phyloP scores from a whole-genome alignment of 2,329 filamentous ascomycete genomes.

The Claviceps africana region DNA sequence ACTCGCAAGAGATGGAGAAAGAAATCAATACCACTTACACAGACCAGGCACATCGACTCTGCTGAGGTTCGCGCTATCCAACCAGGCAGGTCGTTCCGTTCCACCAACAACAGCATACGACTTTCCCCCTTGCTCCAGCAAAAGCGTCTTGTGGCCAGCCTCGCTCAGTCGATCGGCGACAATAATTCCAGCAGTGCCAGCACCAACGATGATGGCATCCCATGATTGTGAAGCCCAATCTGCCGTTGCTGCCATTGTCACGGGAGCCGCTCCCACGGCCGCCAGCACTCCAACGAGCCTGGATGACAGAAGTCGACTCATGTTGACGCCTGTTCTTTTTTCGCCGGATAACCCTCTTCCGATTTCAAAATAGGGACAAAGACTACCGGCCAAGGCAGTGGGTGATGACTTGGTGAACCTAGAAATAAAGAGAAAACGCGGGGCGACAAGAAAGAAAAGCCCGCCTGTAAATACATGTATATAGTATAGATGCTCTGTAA shows the following conservation, averaged over 20 bases:
- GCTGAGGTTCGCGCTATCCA: conserved; percentile 31
- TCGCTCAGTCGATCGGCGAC: conserved; percentile 36
- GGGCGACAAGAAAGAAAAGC: no score
- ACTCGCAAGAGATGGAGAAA: no score
- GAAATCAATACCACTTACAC: conserved; percentile 15
- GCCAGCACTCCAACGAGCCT: neutral
- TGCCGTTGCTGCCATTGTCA: neutral
- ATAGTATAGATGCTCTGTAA: no score
- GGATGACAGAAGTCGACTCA: neutral
- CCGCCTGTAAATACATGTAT: no score
- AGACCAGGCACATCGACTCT: conserved; percentile 40
- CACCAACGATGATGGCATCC: conserved; percentile 29
- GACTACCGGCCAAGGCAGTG: no score
- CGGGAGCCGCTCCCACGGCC: neutral
- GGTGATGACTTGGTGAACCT: no score
- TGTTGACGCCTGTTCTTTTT: neutral
- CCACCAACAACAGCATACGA: conserved; percentile 36
- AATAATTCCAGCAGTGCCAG: conserved; percentile 38
- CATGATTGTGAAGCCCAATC: conserved; percentile 9
- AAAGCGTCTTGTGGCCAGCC: conserved; percentile 34
- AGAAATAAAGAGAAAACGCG: no score
- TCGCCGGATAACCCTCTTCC: no score
- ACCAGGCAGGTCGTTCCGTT: conserved; percentile 32
- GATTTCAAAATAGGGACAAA: no score
- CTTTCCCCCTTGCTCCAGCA: conserved; percentile 36